Percentiles rank a stretch among this genome's conserved stretches.
Conservation (phyloP, 768 basidiomycete genomes). For the Suillus hirtellus region DNA sequence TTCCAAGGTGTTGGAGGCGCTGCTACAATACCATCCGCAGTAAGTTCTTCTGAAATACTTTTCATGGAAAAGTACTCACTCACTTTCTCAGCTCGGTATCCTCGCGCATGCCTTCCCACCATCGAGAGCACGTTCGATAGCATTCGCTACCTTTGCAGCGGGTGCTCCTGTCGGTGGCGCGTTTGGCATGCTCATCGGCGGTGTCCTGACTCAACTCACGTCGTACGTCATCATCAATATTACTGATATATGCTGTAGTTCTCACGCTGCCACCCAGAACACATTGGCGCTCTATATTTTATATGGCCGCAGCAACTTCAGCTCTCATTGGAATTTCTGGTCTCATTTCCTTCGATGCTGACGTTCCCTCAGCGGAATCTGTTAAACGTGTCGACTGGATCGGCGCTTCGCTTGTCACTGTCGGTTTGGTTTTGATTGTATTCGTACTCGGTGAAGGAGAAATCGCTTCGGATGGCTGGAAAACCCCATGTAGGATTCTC, state of each 20-base stretch:
- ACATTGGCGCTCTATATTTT: constrained; percentile 73
- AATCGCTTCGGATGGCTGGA: constrained; percentile 61
- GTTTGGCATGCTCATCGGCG: constrained; percentile 69
- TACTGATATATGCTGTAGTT: not conserved
- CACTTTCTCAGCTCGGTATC: constrained; percentile 63
- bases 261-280: constrained; percentile 16
- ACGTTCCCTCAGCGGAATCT: constrained; percentile 39
- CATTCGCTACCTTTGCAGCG: constrained; percentile 82
- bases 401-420: constrained; percentile 65
- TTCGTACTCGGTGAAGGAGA: constrained; percentile 73
- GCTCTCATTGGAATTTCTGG: constrained; percentile 53
- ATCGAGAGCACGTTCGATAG: constrained; percentile 64
- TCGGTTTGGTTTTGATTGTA: constrained; percentile 66
- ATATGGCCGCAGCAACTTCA: constrained; percentile 57
- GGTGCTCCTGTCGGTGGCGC: constrained; percentile 83
- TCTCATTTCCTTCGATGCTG: constrained; percentile 60
- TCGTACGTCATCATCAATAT: constrained; percentile 25
- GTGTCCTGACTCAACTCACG: constrained; percentile 62
- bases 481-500: constrained; percentile 47
- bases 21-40: constrained; percentile 72
- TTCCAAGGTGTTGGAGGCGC: constrained; percentile 82
- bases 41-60: constrained; percentile 29
- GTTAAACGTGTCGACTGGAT: constrained; percentile 72
- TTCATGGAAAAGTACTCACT: constrained; percentile 8
- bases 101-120: constrained; percentile 77